Evolutionary conservation across 345 rosid species (phyloP).

Genomic region (Hevea brasiliensis): DNA sequence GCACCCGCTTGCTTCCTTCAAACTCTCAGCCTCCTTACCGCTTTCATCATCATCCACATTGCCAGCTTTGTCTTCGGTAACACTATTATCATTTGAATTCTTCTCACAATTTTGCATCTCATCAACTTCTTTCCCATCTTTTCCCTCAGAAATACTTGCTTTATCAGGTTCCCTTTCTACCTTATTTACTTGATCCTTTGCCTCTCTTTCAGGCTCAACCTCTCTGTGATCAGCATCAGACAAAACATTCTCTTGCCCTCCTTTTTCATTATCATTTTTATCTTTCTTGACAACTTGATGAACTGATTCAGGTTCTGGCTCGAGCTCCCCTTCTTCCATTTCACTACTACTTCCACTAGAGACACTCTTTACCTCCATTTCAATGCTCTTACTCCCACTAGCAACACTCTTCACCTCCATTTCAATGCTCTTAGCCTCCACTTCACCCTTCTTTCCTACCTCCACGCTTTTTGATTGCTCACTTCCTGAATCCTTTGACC

Average conservation of each 20-base stretch:
- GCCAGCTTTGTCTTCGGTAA: constrained; percentile 22
- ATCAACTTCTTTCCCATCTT: constrained; percentile 32
- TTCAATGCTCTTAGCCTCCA: constrained; percentile 40
- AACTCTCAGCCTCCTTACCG: constrained; percentile 30
- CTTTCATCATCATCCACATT: constrained; percentile 21
- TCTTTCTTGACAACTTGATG: constrained; percentile 18
- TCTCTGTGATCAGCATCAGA: constrained; percentile 21
- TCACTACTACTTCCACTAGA: constrained; percentile 69
- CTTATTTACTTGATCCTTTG: constrained; percentile 22
- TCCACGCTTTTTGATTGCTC: constrained; percentile 45
- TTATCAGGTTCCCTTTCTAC: constrained; percentile 25
- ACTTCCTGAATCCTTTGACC: constrained; percentile 91
- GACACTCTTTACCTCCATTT: constrained; percentile 44
- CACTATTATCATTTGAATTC: constrained; percentile 23
- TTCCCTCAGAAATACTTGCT: constrained; percentile 29
- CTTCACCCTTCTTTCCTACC: constrained; percentile 33
- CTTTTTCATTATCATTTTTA: constrained; percentile 12
- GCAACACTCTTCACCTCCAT: constrained; percentile 41
- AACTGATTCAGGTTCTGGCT: constrained; percentile 52
- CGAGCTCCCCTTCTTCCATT: constrained; percentile 99
- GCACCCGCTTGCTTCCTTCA: constrained; percentile 24
- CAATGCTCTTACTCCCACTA: constrained; percentile 30
- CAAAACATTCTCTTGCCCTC: constrained; percentile 16
- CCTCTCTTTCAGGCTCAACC: constrained; percentile 25
- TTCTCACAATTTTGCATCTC: constrained; percentile 35